phyloP scores from a whole-genome alignment of 2,329 filamentous ascomycete species.

The Teratosphaeria destructans region DNA sequence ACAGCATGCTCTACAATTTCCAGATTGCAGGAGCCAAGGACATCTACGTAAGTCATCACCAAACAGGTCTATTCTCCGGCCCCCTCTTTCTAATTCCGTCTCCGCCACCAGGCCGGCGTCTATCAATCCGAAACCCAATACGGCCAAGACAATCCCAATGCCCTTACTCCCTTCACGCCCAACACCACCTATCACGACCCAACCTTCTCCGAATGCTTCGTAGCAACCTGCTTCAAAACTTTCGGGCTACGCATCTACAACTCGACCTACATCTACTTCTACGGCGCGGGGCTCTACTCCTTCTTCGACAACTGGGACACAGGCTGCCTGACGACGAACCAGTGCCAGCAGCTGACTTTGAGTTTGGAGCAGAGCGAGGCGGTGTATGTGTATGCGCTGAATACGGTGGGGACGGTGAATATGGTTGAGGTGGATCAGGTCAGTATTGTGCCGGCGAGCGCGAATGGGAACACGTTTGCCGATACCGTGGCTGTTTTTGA shows the following conservation, averaged over 20 bases:
- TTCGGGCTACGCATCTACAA: conserved; percentile 65
- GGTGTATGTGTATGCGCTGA: conserved; percentile 33
- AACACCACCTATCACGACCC: conserved; percentile 50
- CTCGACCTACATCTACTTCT: conserved; percentile 41
- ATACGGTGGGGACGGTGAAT: conserved; percentile 35
- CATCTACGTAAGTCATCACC: conserved; percentile 54
- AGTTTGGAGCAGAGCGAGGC: conserved; percentile 32
- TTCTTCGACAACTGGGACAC: conserved; percentile 50
- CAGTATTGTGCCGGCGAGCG: conserved; percentile 12
- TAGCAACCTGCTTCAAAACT: conserved; percentile 53
- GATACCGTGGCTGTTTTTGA: conserved; percentile 22
- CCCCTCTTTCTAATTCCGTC: background rate
- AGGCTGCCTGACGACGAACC: conserved; percentile 33
- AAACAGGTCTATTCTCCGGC: background rate
- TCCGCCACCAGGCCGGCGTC: background rate
- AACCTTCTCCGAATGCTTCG: conserved; percentile 52
- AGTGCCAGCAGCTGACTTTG: conserved; percentile 41
- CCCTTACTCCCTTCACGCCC: conserved; percentile 54
- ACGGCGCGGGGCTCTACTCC: conserved; percentile 45
- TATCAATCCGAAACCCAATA: conserved; percentile 26
- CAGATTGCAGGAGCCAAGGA: conserved; percentile 67
- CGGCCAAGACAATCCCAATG: conserved; percentile 73
- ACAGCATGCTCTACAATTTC: conserved; percentile 63
- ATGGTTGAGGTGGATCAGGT: conserved; percentile 31
- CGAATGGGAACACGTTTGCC: conserved; percentile 17